A percentile compares a stretch with the other conserved stretches of the same genome.
Conservation (phyloP, 768 basidiomycete genomes). For the Agaricus blazei region DNA sequence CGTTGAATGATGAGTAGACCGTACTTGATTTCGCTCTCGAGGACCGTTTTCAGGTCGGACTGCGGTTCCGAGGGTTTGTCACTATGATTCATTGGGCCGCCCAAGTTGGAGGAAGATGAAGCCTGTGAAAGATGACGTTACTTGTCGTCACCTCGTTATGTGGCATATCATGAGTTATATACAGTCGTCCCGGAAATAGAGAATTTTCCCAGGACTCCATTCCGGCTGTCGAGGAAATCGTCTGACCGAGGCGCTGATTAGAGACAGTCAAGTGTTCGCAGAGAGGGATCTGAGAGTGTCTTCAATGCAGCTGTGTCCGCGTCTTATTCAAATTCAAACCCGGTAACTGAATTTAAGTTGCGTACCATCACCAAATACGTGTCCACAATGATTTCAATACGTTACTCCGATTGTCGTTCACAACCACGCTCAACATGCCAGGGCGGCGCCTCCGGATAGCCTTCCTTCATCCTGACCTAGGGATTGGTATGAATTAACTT, state of each 20-base stretch:
- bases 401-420: not conserved
- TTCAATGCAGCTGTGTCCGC: not conserved
- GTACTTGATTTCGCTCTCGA: constrained; percentile 61
- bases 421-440: constrained; percentile 4
- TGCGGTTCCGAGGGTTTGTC: constrained; percentile 13
- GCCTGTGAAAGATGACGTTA: no score
- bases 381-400: constrained; percentile 4
- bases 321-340: no score
- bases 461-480: constrained; percentile 92
- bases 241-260: not conserved
- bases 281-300: not conserved
- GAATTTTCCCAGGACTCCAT: no score
- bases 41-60: constrained; percentile 51
- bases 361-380: constrained; percentile 1
- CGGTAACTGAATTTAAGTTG: not conserved
- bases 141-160: no score
- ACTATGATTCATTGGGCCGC: not conserved
- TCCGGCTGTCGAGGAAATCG: no score
- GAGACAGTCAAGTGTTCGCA: not conserved
- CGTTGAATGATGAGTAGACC: constrained; percentile 6
- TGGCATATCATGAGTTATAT: no score
- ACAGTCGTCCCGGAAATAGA: no score
- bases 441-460: constrained; percentile 45
- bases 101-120: not conserved
- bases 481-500: constrained; percentile 59